phyloP scores from a whole-genome alignment of 306 rosid species.

The Gynostemma pentaphyllum region DNA sequence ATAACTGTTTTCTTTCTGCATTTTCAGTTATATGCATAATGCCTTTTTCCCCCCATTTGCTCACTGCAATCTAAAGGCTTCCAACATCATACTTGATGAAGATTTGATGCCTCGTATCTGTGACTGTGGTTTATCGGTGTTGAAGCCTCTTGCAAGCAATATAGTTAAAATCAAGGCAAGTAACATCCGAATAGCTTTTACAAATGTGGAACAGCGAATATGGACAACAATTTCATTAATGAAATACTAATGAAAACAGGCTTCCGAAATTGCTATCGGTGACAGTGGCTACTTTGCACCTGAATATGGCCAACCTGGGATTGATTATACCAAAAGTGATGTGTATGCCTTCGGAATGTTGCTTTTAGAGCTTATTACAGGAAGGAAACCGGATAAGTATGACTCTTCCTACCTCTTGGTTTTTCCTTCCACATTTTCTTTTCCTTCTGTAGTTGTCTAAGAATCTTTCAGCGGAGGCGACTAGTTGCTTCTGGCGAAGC shows the following conservation, averaged over 20 bases:
- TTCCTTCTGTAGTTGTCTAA: too few species aligned
- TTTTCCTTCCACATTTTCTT: not conserved
- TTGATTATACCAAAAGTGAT: constrained; percentile 48
- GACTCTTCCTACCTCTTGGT: constrained; percentile 2
- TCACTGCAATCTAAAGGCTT: constrained; percentile 76
- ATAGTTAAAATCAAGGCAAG: constrained; percentile 37
- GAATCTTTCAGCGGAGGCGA: too few species aligned
- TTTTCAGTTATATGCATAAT: constrained; percentile 73
- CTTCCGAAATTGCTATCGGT: constrained; percentile 51
- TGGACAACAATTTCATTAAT: not conserved
- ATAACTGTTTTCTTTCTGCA: constrained; percentile 2
- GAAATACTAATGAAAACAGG: constrained; percentile 38
- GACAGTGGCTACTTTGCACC: constrained; percentile 73
- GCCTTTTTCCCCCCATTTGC: constrained; percentile 60
- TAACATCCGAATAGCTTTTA: constrained; percentile 1
- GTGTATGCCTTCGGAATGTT: constrained; percentile 73
- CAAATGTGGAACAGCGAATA: not conserved
- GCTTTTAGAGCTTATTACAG: constrained; percentile 76
- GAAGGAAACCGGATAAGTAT: constrained; percentile 75
- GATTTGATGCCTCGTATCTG: constrained; percentile 54
- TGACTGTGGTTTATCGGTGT: constrained; percentile 60
- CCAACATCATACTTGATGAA: constrained; percentile 75
- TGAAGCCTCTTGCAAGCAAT: constrained; percentile 54
- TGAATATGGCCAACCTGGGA: constrained; percentile 49
- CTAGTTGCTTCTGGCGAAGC: too few species aligned